Evolutionary conservation across 768 basidiomycete genomes (phyloP).

Genomic region (Polyporus arcularius): DNA sequence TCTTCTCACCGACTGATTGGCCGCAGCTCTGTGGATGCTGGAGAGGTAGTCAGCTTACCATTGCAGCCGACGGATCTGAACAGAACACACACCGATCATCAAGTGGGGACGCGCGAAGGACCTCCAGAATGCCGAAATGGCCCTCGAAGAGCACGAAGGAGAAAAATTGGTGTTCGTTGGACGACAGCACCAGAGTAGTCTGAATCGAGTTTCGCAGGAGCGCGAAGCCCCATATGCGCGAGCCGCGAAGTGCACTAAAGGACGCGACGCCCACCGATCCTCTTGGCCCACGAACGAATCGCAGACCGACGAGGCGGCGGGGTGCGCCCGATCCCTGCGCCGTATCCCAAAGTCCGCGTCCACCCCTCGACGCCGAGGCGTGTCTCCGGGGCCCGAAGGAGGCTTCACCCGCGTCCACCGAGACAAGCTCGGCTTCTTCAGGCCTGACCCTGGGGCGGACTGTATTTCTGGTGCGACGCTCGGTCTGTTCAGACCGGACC

Average conservation of each 20-base stretch:
- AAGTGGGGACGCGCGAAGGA: background rate
- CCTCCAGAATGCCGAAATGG: background rate
- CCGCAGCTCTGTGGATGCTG: too few species aligned
- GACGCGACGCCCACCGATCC: slow-evolving; percentile 30
- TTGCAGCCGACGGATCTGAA: too few species aligned
- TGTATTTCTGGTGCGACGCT: slow-evolving; percentile 70
- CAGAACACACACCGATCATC: background rate
- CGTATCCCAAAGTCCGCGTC: slow-evolving; percentile 24
- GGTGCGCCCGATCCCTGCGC: slow-evolving; percentile 20
- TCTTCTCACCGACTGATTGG: too few species aligned
- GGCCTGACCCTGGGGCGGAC: slow-evolving; percentile 28
- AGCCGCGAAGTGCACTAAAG: slow-evolving; percentile 74
- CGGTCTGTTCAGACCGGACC: slow-evolving; percentile 55
- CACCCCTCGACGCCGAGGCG: slow-evolving; percentile 29
- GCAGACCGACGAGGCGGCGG: slow-evolving; percentile 18
- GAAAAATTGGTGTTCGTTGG: slow-evolving; percentile 24
- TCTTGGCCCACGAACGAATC: slow-evolving; percentile 16
- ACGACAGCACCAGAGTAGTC: slow-evolving; percentile 67
- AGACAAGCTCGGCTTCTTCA: background rate
- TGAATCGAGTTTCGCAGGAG: slow-evolving; percentile 60
- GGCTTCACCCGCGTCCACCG: background rate
- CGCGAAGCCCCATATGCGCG: slow-evolving; percentile 30
- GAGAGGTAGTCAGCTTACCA: too few species aligned
- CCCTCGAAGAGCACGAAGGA: slow-evolving; percentile 29
- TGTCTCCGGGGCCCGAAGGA: slow-evolving; percentile 42